phyloP scores from a whole-genome alignment of 257 asterid species.

The Euphrasia confusa region DNA sequence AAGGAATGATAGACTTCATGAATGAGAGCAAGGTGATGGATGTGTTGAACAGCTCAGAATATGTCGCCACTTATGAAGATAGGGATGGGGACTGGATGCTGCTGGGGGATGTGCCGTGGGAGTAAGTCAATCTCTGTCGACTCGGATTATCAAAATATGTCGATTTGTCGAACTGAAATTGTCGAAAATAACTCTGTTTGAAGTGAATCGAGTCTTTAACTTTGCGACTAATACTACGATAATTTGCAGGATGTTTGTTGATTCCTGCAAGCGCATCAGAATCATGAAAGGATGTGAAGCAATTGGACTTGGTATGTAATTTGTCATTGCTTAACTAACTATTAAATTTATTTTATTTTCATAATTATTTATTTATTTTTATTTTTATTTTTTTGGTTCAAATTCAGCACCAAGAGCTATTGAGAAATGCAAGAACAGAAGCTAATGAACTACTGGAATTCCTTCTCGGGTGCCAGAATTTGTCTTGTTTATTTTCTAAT shows the following conservation, averaged over 20 bases:
- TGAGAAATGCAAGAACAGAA: constrained; percentile 62
- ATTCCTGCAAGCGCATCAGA: constrained; percentile 57
- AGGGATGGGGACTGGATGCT: constrained; percentile 98
- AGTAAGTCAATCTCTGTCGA: constrained; percentile 35
- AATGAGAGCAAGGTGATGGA: constrained; percentile 66
- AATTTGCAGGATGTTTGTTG: constrained; percentile 44
- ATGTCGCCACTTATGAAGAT: constrained; percentile 81
- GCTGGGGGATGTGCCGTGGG: constrained; percentile 96
- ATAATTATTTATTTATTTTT: too few species aligned
- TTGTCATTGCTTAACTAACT: too few species aligned
- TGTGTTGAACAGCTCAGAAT: constrained; percentile 74
- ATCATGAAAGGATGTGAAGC: constrained; percentile 62
- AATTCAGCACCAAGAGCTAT: constrained; percentile 58
- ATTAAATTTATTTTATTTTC: too few species aligned
- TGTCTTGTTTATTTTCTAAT: too few species aligned
- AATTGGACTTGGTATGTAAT: constrained; percentile 48
- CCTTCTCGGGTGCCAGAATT: constrained; percentile 13
- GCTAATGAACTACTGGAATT: constrained; percentile 26
- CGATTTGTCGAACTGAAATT: background rate
- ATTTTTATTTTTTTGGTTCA: background rate
- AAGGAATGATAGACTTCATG: constrained; percentile 56
- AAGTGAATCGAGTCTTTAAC: too few species aligned
- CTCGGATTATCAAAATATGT: background rate
- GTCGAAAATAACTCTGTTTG: background rate
- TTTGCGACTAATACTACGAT: too few species aligned